phyloP scores from a whole-genome alignment of 108 stramenopile genomes.

The Cyclostephanos tholiformis region DNA sequence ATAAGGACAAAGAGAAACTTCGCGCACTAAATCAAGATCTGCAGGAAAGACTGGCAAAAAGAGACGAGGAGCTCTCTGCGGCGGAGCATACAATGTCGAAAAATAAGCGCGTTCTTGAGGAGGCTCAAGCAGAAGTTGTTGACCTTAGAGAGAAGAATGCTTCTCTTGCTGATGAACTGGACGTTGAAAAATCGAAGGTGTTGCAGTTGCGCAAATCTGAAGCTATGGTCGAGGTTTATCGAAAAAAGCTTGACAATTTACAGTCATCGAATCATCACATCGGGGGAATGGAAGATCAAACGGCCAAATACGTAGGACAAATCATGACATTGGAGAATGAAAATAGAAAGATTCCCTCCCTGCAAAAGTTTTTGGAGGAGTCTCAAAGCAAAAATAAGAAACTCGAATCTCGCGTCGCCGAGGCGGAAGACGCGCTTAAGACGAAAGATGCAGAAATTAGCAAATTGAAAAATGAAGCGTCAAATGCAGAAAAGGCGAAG shows the following conservation, averaged over 20 bases:
- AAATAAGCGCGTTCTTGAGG: conserved; percentile 64
- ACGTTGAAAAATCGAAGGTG: conserved; percentile 79
- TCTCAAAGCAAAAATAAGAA: conserved; percentile 50
- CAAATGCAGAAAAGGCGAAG: conserved; percentile 73
- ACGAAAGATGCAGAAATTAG: conserved; percentile 61
- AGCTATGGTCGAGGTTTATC: conserved; percentile 74
- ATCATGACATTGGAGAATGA: conserved; percentile 84
- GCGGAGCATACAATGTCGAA: conserved; percentile 66
- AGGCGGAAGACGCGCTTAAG: conserved; percentile 47
- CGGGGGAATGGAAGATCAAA: conserved; percentile 79
- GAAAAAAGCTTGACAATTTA: conserved; percentile 78
- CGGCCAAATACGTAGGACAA: conserved; percentile 74
- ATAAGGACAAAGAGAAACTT: conserved; percentile 72
- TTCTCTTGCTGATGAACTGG: conserved; percentile 83
- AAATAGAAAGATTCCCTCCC: conserved; percentile 65
- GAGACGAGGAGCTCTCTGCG: conserved; percentile 69
- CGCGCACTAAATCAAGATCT: conserved; percentile 79
- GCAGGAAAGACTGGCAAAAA: conserved; percentile 72
- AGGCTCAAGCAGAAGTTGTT: conserved; percentile 60
- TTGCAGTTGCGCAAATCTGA: conserved; percentile 80
- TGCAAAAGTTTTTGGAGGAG: conserved; percentile 67
- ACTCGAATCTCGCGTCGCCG: conserved; percentile 50
- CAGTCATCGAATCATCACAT: conserved; percentile 81
- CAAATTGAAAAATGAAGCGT: conserved; percentile 62
- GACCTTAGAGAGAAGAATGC: conserved; percentile 75